These are phyloP conservation scores for Gossypium rotundifolium DNA, from an alignment of 345 rosid species.

Conservation along the genomic window DNA sequence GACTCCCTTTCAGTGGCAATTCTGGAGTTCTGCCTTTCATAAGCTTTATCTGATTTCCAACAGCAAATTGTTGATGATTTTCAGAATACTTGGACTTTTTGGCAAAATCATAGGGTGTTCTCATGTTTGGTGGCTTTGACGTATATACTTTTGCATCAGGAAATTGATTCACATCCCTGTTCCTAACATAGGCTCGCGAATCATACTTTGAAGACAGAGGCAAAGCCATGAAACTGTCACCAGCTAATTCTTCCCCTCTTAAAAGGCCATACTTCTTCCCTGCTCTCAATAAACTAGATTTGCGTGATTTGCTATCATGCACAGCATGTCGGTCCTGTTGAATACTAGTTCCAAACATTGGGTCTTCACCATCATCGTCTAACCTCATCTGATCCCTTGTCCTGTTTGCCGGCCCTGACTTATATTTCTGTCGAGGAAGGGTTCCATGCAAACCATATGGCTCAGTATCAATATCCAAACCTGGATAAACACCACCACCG, in stretches of 20 bases:
- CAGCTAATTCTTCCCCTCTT: conserved; percentile 35
- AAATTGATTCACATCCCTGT: conserved; percentile 25
- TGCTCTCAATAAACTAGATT: conserved; percentile 38
- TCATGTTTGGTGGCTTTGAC: conserved; percentile 27
- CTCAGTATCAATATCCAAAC: conserved; percentile 44
- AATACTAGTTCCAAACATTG: conserved; percentile 55
- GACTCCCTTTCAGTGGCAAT: conserved; percentile 43
- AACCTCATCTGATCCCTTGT: conserved; percentile 43
- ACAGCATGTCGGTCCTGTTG: conserved; percentile 38
- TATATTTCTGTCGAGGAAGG: conserved; percentile 39
- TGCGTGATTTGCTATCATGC: conserved; percentile 26
- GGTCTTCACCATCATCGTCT: conserved; percentile 44
- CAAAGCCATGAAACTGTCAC: conserved; percentile 46
- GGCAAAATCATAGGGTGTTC: conserved; percentile 28
- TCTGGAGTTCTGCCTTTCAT: conserved; percentile 34
- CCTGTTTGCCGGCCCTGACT: conserved; percentile 37
- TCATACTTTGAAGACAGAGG: conserved; percentile 52
- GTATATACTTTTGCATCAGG: conserved; percentile 25
- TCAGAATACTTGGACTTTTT: conserved; percentile 47
- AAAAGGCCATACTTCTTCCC: conserved; percentile 49
- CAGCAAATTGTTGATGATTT: conserved; percentile 35
- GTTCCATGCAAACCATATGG: conserved; percentile 33
- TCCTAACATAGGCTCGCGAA: conserved; percentile 37
- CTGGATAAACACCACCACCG: conserved; percentile 35
- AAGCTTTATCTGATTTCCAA: conserved; percentile 55